phyloP scores from a whole-genome alignment of 805 yeast genomes.

The Metschnikowia kunwiensis region DNA sequence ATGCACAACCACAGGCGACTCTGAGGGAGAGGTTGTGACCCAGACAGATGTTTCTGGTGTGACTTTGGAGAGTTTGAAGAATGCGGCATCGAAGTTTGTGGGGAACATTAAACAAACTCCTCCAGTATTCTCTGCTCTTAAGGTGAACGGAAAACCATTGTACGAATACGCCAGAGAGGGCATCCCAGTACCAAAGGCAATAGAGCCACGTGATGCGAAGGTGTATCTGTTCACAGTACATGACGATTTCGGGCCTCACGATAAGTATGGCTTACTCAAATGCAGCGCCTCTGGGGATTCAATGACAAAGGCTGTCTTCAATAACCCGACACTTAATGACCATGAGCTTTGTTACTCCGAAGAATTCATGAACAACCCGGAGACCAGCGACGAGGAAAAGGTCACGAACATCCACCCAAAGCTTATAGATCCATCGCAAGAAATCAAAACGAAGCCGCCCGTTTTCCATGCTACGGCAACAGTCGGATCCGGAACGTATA shows the following conservation, averaged over 20 bases:
- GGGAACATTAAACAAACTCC: constrained; percentile 88
- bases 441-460: constrained; percentile 55
- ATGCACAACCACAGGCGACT: constrained; percentile 90
- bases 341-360: constrained; percentile 59
- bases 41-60: constrained; percentile 56
- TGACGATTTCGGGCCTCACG: constrained; percentile 54
- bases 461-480: constrained; percentile 67
- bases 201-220: constrained; percentile 69
- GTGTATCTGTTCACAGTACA: constrained; percentile 54
- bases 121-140: constrained; percentile 90
- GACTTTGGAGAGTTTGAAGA: constrained; percentile 47
- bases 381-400: constrained; percentile 29
- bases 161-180: constrained; percentile 94
- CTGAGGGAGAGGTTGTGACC: constrained; percentile 77
- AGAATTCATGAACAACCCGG: constrained; percentile 45
- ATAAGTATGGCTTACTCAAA: constrained; percentile 46
- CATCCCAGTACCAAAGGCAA: constrained; percentile 74
- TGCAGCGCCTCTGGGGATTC: constrained; percentile 49
- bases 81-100: constrained; percentile 59
- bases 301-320: constrained; percentile 41
- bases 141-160: constrained; percentile 89
- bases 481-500: constrained; percentile 94
- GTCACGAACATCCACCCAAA: constrained; percentile 38
- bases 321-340: constrained; percentile 57
- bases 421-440: constrained; percentile 35